A percentile compares a stretch with the other conserved stretches of the same genome.
Conservation (phyloP, 768 basidiomycete species). For the Mycena chlorophos region DNA sequence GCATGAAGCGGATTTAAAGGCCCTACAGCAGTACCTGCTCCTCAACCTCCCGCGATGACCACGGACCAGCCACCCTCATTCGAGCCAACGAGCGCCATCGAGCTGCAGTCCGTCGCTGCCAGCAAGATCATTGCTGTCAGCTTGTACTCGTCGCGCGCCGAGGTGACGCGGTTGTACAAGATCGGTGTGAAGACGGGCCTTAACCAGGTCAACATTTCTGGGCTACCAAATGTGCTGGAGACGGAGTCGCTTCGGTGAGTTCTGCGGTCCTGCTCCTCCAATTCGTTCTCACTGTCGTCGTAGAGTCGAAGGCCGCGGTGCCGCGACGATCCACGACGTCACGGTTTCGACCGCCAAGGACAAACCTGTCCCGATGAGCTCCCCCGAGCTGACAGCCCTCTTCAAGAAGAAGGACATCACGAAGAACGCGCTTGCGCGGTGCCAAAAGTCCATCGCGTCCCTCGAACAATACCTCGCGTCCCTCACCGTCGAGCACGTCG, state of each 20-base stretch:
- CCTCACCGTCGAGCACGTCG: slow-evolving; percentile 34
- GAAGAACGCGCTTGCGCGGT: slow-evolving; percentile 34
- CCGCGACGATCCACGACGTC: slow-evolving; percentile 49
- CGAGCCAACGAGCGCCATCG: slow-evolving; percentile 27
- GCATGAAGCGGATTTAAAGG: too few species aligned
- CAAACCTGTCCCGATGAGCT: slow-evolving; percentile 19
- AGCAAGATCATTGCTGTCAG: slow-evolving; percentile 42
- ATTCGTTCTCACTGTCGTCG: background rate
- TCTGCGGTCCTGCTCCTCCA: background rate
- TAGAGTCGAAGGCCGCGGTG: slow-evolving; percentile 48
- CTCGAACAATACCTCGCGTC: slow-evolving; percentile 39
- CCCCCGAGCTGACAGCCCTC: slow-evolving; percentile 30
- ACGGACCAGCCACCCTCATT: slow-evolving; percentile 13
- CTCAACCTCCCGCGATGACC: background rate
- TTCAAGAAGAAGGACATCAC: slow-evolving; percentile 25
- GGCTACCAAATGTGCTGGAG: slow-evolving; percentile 39
- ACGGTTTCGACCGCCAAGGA: slow-evolving; percentile 25
- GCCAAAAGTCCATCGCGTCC: slow-evolving; percentile 27
- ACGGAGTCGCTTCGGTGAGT: slow-evolving; percentile 42
- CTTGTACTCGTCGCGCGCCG: slow-evolving; percentile 44
- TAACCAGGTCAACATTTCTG: slow-evolving; percentile 41
- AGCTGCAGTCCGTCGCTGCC: slow-evolving; percentile 31
- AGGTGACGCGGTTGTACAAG: slow-evolving; percentile 42
- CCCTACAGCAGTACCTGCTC: too few species aligned
- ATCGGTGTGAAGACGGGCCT: slow-evolving; percentile 39